Evolutionary conservation across 1,284 basidiomycete genomes (phyloP), one percentile per base, ranked within the genome.

Genomic region (Bjerkandera adusta): DNA sequence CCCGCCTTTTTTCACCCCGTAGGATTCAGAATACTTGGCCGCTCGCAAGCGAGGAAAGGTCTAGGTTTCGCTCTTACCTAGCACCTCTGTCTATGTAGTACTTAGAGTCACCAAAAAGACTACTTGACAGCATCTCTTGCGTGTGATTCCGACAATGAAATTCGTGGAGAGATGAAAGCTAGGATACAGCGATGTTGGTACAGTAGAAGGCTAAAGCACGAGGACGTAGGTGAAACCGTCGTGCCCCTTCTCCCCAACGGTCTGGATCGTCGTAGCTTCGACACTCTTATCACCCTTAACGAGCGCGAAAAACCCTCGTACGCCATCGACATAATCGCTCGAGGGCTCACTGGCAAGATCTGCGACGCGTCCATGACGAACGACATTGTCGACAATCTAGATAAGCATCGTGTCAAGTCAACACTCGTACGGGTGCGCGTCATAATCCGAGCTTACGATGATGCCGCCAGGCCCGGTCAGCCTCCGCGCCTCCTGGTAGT

Each of bases 341-440:
- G 57, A 49, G 37, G 75, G 69, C 6, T 61, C 61, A 39, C 65
- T 61, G 2, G 61, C 56, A 3, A 67, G 69, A 51, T 79, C 69
- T 3, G 75, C 67, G 4, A 81, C 76, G 4, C 56, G 60, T 2
- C 75, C 81, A 27, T 69, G 59, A 12, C 76, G 70, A 11, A 81
- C 77, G 26, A 83, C 78, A 53, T 85, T 85, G 59, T 85, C 81
- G 3, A 83, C 73, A 49, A 81, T 73, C 77, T 79, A 51, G 5
- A 41, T 1, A 11, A 12, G 10, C 5, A 7, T 2, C 15, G 12
- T 10, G 22, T 20, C 18, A n/a, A 10, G 10, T 30, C 25, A 27
- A 10, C 21, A n/a, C 20, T 15, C 34, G 11, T 35, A 22, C 25
- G 15, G 10, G 25, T 26, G 13, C 5, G 11, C 3, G 12, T 24